A percentile compares a stretch with the other conserved stretches of the same genome.
Evolutionary conservation across 2,329 filamentous ascomycete genomes (phyloP).

Genomic region (Diaporthe citriasiana): DNA sequence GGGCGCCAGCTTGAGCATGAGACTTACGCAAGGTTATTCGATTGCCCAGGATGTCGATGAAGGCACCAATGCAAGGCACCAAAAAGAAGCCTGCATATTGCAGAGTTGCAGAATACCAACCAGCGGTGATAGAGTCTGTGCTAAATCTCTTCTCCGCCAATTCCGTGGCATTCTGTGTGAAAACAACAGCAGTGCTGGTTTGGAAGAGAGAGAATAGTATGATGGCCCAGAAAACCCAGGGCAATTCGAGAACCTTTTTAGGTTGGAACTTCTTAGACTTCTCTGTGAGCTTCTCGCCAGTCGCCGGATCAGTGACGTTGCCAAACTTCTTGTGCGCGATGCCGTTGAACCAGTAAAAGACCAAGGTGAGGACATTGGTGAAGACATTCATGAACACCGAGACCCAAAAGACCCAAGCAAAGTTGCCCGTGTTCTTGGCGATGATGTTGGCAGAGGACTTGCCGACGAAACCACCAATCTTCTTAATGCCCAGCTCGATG

Average conservation of each 20-base stretch:
- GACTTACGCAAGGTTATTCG: slow-evolving; percentile 48
- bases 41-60: slow-evolving; percentile 69
- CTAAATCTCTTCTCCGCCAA: slow-evolving; percentile 72
- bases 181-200: slow-evolving; percentile 68
- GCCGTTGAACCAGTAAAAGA: slow-evolving; percentile 69
- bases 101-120: slow-evolving; percentile 71
- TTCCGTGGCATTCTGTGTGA: slow-evolving; percentile 71
- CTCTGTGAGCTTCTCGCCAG: slow-evolving; percentile 71
- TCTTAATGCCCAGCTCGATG: slow-evolving; percentile 72
- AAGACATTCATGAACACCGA: slow-evolving; percentile 75
- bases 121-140: slow-evolving; percentile 66
- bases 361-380: slow-evolving; percentile 66
- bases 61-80: slow-evolving; percentile 68
- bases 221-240: slow-evolving; percentile 72
- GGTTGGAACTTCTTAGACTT: slow-evolving; percentile 71
- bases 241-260: slow-evolving; percentile 67
- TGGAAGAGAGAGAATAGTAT: slow-evolving; percentile 70
- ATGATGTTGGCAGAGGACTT: slow-evolving; percentile 73
- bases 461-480: slow-evolving; percentile 72
- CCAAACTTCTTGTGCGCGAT: slow-evolving; percentile 63
- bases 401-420: slow-evolving; percentile 74
- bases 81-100: slow-evolving; percentile 72
- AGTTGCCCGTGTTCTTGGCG: slow-evolving; percentile 68
- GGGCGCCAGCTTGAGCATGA: too few species aligned
- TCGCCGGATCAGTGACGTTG: slow-evolving; percentile 66